Evolutionary conservation across 768 basidiomycete species (phyloP).

Genomic region (button mushroom (Agaricus bisporus)): DNA sequence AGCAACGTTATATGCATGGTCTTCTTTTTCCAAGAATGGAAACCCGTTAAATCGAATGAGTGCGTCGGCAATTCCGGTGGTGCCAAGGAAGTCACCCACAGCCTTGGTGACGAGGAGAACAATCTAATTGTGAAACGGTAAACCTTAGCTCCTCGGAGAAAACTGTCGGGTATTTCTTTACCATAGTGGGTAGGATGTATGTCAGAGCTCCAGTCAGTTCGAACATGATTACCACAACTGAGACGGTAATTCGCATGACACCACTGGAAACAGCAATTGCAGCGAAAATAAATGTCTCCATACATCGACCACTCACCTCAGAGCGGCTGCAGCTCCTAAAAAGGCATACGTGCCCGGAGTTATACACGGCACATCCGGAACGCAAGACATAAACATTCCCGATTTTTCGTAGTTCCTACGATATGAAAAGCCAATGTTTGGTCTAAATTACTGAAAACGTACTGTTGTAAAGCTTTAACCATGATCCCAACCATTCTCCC

Average conservation of each 20-base stretch:
- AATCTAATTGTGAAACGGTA: constrained; percentile 51
- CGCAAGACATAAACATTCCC: constrained; percentile 86
- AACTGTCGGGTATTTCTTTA: constrained; percentile 25
- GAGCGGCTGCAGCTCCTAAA: constrained; percentile 90
- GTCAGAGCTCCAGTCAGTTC: constrained; percentile 96
- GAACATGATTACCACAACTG: constrained; percentile 99
- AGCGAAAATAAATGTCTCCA: background rate
- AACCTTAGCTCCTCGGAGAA: background rate
- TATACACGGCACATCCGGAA: constrained; percentile 91
- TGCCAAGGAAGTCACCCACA: constrained; percentile 91
- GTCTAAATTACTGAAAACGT: constrained; percentile 15
- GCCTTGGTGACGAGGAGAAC: constrained; percentile 95
- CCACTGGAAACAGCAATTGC: constrained; percentile 46
- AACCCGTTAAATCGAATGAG: constrained; percentile 97
- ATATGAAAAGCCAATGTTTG: constrained; percentile 4
- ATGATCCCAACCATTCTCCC: constrained; percentile 96
- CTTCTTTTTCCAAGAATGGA: constrained; percentile 95
- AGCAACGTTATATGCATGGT: constrained; percentile 85
- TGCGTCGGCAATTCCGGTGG: constrained; percentile 92
- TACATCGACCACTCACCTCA: constrained; percentile 51
- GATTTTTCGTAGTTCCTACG: constrained; percentile 75
- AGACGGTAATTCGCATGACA: constrained; percentile 94
- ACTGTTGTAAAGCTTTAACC: constrained; percentile 90
- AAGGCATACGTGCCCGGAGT: constrained; percentile 99
- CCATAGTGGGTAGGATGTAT: constrained; percentile 98